Evolutionary conservation across 2,329 filamentous ascomycete genomes (phyloP).

Genomic region (Microdochium nivale): DNA sequence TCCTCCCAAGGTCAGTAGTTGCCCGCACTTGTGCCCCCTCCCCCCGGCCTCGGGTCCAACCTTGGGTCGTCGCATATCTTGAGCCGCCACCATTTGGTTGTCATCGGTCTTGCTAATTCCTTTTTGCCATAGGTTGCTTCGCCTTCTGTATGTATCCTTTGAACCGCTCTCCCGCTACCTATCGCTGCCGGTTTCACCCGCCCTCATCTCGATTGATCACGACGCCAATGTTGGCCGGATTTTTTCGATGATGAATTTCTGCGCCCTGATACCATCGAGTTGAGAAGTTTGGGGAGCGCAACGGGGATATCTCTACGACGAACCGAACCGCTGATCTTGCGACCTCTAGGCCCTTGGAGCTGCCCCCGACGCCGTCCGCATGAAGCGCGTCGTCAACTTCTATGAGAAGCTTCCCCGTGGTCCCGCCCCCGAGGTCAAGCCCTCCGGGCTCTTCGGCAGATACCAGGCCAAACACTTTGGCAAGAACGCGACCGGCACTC

Average conservation of each 20-base stretch:
- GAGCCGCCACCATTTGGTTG: background rate
- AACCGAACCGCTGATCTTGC: constrained; percentile 25
- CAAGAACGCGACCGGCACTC: constrained; percentile 81
- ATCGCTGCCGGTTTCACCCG: background rate
- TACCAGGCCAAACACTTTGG: constrained; percentile 94
- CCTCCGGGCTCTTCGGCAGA: constrained; percentile 73
- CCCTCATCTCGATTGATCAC: background rate
- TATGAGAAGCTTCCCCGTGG: constrained; percentile 98
- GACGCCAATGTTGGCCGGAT: background rate
- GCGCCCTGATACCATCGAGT: background rate
- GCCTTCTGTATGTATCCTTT: constrained; percentile 59
- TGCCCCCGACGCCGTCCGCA: constrained; percentile 90
- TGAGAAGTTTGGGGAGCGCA: background rate
- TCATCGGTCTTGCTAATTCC: constrained; percentile 26
- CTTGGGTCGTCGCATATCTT: background rate
- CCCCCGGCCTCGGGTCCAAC: constrained; percentile 1
- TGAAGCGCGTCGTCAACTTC: constrained; percentile 97
- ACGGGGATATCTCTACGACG: constrained; percentile 2
- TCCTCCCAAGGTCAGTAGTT: constrained; percentile 78
- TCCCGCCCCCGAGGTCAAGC: constrained; percentile 72
- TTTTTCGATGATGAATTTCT: background rate
- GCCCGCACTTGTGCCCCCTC: constrained; percentile 5
- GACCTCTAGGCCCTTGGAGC: constrained; percentile 74
- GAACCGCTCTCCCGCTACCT: background rate
- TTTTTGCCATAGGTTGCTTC: constrained; percentile 58